These are phyloP conservation scores for Xylariaceae sp. DNA, from an alignment of 2,329 filamentous ascomycete genomes.

Conservation along the genomic window DNA sequence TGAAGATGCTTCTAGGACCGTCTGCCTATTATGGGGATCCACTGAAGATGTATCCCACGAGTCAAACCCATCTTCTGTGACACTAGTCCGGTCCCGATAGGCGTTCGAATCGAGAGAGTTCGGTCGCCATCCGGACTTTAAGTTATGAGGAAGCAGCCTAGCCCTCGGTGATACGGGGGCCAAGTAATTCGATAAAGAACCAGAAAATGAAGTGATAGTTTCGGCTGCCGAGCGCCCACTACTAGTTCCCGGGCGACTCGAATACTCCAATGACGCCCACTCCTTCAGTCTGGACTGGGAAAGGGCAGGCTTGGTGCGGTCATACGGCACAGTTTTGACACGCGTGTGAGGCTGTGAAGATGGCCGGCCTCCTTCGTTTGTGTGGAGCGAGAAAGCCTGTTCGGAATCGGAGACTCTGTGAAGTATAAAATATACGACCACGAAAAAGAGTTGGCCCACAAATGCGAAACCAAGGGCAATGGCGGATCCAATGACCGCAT, in stretches of 20 bases:
- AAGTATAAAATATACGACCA: slow-evolving; percentile 42
- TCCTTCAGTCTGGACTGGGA: slow-evolving; percentile 33
- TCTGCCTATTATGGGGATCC: slow-evolving; percentile 57
- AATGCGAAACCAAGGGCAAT: slow-evolving; percentile 45
- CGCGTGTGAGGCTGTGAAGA: slow-evolving; percentile 32
- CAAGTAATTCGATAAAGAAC: slow-evolving; percentile 45
- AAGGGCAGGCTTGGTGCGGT: slow-evolving; percentile 39
- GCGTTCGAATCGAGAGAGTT: slow-evolving; percentile 46
- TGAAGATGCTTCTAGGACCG: slow-evolving; percentile 48
- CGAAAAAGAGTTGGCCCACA: slow-evolving; percentile 46
- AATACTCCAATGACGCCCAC: slow-evolving; percentile 36
- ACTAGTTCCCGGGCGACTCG: slow-evolving; percentile 44
- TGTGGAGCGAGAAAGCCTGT: slow-evolving; percentile 30
- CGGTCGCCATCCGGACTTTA: slow-evolving; percentile 39
- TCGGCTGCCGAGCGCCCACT: slow-evolving; percentile 43
- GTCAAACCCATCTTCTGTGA: slow-evolving; percentile 62
- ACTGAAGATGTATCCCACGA: slow-evolving; percentile 71
- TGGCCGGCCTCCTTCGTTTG: slow-evolving; percentile 33
- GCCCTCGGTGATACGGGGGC: slow-evolving; percentile 56
- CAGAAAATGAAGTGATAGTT: slow-evolving; percentile 46
- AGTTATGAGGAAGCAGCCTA: slow-evolving; percentile 45
- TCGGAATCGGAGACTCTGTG: slow-evolving; percentile 33
- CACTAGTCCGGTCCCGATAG: slow-evolving; percentile 35
- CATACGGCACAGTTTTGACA: slow-evolving; percentile 52
- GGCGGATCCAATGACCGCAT: slow-evolving; percentile 43